Base-by-base conservation (phyloP, 345 rosid genomes). In the Turnera subulata region DNA sequence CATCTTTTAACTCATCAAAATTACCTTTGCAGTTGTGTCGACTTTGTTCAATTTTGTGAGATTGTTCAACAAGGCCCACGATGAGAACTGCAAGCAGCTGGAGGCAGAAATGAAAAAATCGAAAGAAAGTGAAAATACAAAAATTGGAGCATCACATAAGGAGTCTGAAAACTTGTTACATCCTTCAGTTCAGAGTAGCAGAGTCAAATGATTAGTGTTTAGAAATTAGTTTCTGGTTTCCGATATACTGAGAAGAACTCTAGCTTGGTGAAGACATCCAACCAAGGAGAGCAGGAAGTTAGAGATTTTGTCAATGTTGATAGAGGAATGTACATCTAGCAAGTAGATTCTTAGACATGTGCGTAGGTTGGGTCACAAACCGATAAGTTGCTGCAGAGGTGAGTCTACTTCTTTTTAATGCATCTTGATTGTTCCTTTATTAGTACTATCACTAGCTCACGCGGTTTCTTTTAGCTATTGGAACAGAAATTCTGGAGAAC, bases 31-130 rank as follows among this genome's bases (percentile, higher is more conserved):
- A 88, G 93, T 84, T 67, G 76, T 81, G 56, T 80, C 95, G 25
- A 86, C 95, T 21, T 78, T 92, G 45, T 66, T 84, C 59, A 80
- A 78, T 77, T 92, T 92, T 68, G 83, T 78, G 62, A 88, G 87
- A 62, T 67, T 80, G 78, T 89, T 92, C 71, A 84, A 81, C 62
- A 82, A 80, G 61, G 85, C 96, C 25, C 95, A 78, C 17, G 82
- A 72, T 53, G 96, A 92, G 66, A 92, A 92, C 70, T 69, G 68
- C 75, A 92, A 86, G 76, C 88, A 86, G 66, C 75, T 67, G 2
- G 93, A 83, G 78, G 79, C 62, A 8, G 93, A 86, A 73, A 75
- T 60, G 70, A 92, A 84, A 76, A 84, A 84, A 75, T 65, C 68
- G 17, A 70, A 72, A 0, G 86, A 83, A 66, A 72, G 16, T 18